These are phyloP conservation scores for Salix caprea DNA, from an alignment of 345 rosid species.

Conservation along the genomic window DNA sequence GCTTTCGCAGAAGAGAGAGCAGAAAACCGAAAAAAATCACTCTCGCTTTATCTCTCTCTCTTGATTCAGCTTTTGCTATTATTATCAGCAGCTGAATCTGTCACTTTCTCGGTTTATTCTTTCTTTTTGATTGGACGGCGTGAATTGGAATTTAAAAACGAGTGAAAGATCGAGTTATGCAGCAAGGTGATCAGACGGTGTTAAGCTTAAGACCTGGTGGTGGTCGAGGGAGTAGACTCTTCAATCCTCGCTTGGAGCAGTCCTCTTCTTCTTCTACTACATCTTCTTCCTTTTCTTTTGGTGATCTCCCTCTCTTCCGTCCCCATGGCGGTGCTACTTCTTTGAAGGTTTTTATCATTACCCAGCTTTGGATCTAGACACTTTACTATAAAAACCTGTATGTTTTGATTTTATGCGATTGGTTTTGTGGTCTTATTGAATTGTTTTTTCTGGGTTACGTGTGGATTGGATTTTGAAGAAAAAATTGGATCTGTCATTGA, in stretches of 20 bases:
- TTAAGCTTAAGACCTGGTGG: slow-evolving; percentile 99
- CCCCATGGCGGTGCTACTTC: slow-evolving; percentile 58
- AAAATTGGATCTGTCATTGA: slow-evolving; percentile 9
- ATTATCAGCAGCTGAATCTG: slow-evolving; percentile 28
- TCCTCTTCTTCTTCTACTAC: slow-evolving; percentile 32
- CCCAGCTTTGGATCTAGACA: slow-evolving; percentile 41
- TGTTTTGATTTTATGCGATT: not conserved
- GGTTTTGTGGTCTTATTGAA: not conserved
- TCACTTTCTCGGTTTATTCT: not conserved
- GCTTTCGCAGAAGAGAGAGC: slow-evolving; percentile 51
- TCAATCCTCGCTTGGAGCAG: slow-evolving; percentile 53
- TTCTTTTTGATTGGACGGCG: slow-evolving; percentile 25
- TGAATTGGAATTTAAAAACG: slow-evolving; percentile 27
- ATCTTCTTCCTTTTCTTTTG: slow-evolving; percentile 46
- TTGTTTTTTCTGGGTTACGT: not conserved
- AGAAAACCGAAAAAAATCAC: not conserved
- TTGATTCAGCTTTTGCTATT: not conserved
- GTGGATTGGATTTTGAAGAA: not conserved
- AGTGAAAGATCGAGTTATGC: slow-evolving; percentile 64
- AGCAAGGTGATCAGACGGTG: slow-evolving; percentile 89
- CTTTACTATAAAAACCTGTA: not conserved
- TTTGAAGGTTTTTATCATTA: slow-evolving; percentile 31
- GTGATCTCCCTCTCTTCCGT: slow-evolving; percentile 69
- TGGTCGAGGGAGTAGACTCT: slow-evolving; percentile 84
- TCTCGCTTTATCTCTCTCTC: not conserved